Evolutionary conservation across 345 rosid species (phyloP), one percentile per base, ranked within the genome.

Genomic region (Mallotus nudiflorus): DNA sequence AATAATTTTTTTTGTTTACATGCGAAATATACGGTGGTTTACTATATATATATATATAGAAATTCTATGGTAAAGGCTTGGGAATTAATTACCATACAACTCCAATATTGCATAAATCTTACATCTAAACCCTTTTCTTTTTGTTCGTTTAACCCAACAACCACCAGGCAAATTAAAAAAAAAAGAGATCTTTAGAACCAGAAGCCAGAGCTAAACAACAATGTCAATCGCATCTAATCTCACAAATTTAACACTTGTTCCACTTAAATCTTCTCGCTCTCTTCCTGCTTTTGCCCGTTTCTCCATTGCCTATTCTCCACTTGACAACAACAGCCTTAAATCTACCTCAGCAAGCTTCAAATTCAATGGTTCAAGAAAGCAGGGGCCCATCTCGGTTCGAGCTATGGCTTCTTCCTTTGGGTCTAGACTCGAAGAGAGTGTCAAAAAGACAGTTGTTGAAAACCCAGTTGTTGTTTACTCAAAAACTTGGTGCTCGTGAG

Each of bases 401-500:
- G 92, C 87, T 77, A 82, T 82, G 82, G 15, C 44, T 28, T 65
- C 79, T 28, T 90, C 97, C 14, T 95, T 85, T 51, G 97, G 93
- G n/a, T 85, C 97, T 59, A 80, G 91, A 78, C 88, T 90, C 67
- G 97, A 92, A 80, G 97, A 86, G 54, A 82, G 68, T 53, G 82
- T 95, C 27, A 90, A 81, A 82, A 89, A 77, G 82, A 90, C 92
- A 0, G 87, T 92, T 9, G 67, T 61, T 65, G 90, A 90, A 44
- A 92, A 90, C 71, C 82, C 85, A 42, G 97, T 89, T 61, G 99
- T 95, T 65, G 90, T 95, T 69, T 95, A 95, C 85, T 95, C 99
- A 71, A 95, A 92, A 77, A 75, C 80, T 72, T 91, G 98, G 97
- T 94, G 98, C 91, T 85, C 96, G 97, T 94, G 80, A 63, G 98